Conservation (phyloP, 75 land plant species). For the Sequoia sempervirens region DNA sequence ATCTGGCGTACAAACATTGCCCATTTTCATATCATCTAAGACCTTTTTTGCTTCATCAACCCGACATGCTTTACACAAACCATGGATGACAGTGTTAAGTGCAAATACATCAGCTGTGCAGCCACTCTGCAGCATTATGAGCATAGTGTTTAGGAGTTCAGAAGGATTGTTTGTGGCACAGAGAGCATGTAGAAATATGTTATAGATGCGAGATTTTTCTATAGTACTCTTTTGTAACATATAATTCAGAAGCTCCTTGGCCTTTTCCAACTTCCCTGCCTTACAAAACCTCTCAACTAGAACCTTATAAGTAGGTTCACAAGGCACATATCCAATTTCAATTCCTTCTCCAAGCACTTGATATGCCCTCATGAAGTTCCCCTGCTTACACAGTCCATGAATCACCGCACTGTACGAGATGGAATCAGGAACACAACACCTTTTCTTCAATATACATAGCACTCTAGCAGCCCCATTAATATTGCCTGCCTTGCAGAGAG, state of each 20-base stretch:
- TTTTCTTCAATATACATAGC: slow-evolving; percentile 59
- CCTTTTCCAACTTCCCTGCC: slow-evolving; percentile 35
- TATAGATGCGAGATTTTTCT: slow-evolving; percentile 48
- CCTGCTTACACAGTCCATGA: slow-evolving; percentile 53
- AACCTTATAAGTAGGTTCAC: slow-evolving; percentile 50
- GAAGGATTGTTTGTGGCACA: slow-evolving; percentile 46
- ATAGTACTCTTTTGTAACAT: slow-evolving; percentile 36
- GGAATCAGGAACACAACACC: slow-evolving; percentile 49
- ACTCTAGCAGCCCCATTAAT: slow-evolving; percentile 61
- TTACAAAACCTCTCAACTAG: slow-evolving; percentile 53
- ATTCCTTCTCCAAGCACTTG: slow-evolving; percentile 58
- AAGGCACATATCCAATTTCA: slow-evolving; percentile 36
- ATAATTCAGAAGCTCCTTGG: slow-evolving; percentile 34
- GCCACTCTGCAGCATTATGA: slow-evolving; percentile 44
- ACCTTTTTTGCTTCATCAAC: slow-evolving; percentile 57
- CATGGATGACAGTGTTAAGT: slow-evolving; percentile 60
- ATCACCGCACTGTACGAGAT: slow-evolving; percentile 57
- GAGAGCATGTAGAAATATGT: slow-evolving; percentile 57
- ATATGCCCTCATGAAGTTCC: slow-evolving; percentile 58
- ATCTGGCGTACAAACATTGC: slow-evolving; percentile 62
- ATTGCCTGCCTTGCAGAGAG: slow-evolving; percentile 45
- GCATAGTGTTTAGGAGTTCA: slow-evolving; percentile 53
- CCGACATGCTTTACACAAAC: slow-evolving; percentile 57
- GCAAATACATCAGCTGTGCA: slow-evolving; percentile 58
- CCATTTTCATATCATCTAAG: slow-evolving; percentile 53